Percentiles rank a stretch among this genome's conserved stretches.
Evolutionary conservation across 2,329 filamentous ascomycete species (phyloP).

Genomic region (Ceratocystis destructans): DNA sequence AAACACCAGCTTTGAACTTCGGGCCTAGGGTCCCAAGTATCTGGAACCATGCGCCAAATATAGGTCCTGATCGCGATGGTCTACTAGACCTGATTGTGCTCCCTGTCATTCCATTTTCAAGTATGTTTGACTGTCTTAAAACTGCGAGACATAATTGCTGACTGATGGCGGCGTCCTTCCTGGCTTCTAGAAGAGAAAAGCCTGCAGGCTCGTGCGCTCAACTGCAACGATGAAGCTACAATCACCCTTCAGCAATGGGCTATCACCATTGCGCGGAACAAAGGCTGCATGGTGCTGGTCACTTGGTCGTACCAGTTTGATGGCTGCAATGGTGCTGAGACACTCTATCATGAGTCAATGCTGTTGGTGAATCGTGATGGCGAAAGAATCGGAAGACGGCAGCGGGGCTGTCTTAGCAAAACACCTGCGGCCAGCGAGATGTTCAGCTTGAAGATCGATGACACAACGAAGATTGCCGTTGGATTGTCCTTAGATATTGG

Average conservation of each 20-base stretch:
- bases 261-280: not conserved
- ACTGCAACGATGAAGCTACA: not conserved
- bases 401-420: not conserved
- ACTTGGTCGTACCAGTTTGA: not conserved
- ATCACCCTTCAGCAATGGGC: not conserved
- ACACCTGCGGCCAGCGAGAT: not conserved
- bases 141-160: not conserved
- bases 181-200: not conserved
- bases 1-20: not conserved
- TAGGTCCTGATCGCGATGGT: not conserved
- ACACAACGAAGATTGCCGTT: not conserved
- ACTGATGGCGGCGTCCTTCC: not conserved
- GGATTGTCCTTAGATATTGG: not conserved
- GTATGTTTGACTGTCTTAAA: not conserved
- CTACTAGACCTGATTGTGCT: not conserved
- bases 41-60: not conserved
- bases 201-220: not conserved
- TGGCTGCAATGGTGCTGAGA: not conserved
- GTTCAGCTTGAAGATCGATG: not conserved
- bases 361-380: not conserved
- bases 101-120: not conserved
- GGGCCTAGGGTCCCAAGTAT: not conserved
- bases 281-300: not conserved
- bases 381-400: not conserved
- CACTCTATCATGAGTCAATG: not conserved